These are phyloP conservation scores for Ustilago loliicola DNA, from an alignment of 1,284 basidiomycete species.

Conservation along the genomic window DNA sequence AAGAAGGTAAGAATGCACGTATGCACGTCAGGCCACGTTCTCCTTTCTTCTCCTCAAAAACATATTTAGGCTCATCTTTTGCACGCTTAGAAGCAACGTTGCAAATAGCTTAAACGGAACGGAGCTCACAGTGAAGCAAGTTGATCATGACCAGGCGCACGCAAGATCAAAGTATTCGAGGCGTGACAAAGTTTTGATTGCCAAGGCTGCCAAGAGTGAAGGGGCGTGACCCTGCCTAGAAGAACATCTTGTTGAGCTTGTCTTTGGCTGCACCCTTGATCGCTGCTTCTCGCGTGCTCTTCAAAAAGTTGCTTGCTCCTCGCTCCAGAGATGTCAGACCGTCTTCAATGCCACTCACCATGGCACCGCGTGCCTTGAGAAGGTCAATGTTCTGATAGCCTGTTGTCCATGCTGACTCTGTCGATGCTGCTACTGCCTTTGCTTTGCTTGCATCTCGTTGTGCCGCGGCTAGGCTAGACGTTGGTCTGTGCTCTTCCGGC, in stretches of 20 bases:
- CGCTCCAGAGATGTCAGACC: conserved; percentile 56
- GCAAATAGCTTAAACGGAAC: neutral
- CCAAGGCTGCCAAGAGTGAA: neutral
- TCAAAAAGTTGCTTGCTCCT: conserved; percentile 59
- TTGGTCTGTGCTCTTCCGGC: conserved; percentile 5
- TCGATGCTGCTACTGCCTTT: conserved; percentile 34
- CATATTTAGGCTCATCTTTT: neutral
- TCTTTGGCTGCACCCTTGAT: conserved; percentile 61
- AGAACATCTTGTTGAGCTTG: conserved; percentile 56
- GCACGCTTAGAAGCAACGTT: neutral
- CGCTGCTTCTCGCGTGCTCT: conserved; percentile 61
- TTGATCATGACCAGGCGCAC: neutral
- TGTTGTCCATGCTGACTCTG: conserved; percentile 28
- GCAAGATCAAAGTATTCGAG: neutral
- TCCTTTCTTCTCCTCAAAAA: neutral
- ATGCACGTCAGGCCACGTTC: neutral
- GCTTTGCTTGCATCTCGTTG: conserved; percentile 43
- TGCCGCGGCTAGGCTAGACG: conserved; percentile 17
- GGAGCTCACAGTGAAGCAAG: neutral
- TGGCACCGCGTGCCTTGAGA: conserved; percentile 54
- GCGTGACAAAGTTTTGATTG: conserved; percentile 6
- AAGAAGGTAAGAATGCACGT: neutral
- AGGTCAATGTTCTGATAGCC: conserved; percentile 53
- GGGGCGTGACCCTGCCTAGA: conserved; percentile 7
- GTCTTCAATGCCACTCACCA: conserved; percentile 60